Percentiles rank a stretch among this genome's conserved stretches.
phyloP scores from a whole-genome alignment of 805 yeast species.

The Cyberlindnera amylophila region DNA sequence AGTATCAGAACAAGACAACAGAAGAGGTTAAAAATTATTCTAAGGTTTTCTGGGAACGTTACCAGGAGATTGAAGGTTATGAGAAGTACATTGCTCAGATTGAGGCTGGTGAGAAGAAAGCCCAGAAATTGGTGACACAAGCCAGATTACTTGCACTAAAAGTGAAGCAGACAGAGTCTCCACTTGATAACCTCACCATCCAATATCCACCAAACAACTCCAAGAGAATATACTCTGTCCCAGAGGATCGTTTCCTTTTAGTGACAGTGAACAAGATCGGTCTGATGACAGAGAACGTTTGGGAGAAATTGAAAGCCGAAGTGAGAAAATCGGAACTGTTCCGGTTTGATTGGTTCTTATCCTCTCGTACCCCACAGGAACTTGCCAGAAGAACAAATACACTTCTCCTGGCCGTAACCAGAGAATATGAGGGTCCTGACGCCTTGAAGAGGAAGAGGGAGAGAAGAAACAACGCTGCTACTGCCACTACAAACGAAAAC shows the following conservation, averaged over 20 bases:
- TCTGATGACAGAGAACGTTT: slow-evolving; percentile 51
- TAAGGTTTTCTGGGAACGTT: slow-evolving; percentile 60
- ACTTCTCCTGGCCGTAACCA: slow-evolving; percentile 59
- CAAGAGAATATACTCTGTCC: slow-evolving; percentile 62
- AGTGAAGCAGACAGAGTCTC: slow-evolving; percentile 50
- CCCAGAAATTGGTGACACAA: slow-evolving; percentile 51
- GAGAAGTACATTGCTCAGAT: slow-evolving; percentile 71
- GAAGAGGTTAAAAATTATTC: slow-evolving; percentile 61
- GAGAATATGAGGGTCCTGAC: slow-evolving; percentile 64
- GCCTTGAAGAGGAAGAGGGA: slow-evolving; percentile 45
- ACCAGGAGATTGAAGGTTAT: slow-evolving; percentile 59
- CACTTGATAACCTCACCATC: slow-evolving; percentile 58
- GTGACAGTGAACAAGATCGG: slow-evolving; percentile 64
- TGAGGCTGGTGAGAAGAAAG: slow-evolving; percentile 68
- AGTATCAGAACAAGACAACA: slow-evolving; percentile 51
- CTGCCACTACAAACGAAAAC: not conserved
- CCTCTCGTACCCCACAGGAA: slow-evolving; percentile 69
- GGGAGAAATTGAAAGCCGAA: slow-evolving; percentile 64
- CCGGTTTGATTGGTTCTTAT: slow-evolving; percentile 69
- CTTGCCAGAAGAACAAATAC: slow-evolving; percentile 67
- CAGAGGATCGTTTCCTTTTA: slow-evolving; percentile 68
- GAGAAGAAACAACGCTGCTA: slow-evolving; percentile 1
- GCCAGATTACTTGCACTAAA: slow-evolving; percentile 51
- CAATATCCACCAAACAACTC: slow-evolving; percentile 84
- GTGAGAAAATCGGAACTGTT: slow-evolving; percentile 56